These are phyloP conservation scores for Podospora pseudopauciseta DNA, from an alignment of 495 filamentous ascomycete genomes.

Conservation along the genomic window DNA sequence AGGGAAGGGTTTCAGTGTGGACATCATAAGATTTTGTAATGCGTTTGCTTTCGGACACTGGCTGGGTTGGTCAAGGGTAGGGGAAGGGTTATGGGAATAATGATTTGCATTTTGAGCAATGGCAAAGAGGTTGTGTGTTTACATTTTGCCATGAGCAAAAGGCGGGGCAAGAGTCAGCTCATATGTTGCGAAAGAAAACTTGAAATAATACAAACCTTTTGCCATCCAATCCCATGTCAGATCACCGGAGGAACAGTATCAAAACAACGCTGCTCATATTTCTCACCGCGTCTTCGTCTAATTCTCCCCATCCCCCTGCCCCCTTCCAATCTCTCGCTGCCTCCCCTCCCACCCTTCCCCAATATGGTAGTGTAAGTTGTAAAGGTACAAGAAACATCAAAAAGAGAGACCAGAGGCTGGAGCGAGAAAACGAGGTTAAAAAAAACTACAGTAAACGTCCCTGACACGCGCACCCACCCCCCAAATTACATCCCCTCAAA, in stretches of 20 bases:
- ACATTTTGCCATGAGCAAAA: background rate
- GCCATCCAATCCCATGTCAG: no score
- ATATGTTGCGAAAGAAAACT: background rate
- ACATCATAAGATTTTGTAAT: background rate
- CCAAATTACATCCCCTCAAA: conserved; percentile 86
- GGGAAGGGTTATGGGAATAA: background rate
- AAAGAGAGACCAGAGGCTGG: background rate
- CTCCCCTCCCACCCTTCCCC: background rate
- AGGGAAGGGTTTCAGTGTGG: no score
- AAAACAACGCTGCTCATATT: background rate
- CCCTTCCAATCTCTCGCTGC: background rate
- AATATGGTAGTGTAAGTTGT: background rate
- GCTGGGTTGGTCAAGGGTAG: background rate
- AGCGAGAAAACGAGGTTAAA: background rate
- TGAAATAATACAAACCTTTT: background rate
- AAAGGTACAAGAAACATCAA: background rate
- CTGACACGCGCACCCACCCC: background rate
- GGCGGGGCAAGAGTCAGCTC: background rate
- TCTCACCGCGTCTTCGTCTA: background rate
- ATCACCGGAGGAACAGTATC: background rate
- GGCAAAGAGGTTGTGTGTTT: background rate
- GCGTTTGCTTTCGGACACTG: background rate
- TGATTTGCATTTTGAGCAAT: background rate
- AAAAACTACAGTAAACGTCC: background rate
- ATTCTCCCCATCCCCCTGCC: background rate